A percentile compares a stretch with the other conserved stretches of the same genome.
These are phyloP conservation scores for Fraxinus nigra DNA, from an alignment of 305 asterid genomes.

Conservation along the genomic window DNA sequence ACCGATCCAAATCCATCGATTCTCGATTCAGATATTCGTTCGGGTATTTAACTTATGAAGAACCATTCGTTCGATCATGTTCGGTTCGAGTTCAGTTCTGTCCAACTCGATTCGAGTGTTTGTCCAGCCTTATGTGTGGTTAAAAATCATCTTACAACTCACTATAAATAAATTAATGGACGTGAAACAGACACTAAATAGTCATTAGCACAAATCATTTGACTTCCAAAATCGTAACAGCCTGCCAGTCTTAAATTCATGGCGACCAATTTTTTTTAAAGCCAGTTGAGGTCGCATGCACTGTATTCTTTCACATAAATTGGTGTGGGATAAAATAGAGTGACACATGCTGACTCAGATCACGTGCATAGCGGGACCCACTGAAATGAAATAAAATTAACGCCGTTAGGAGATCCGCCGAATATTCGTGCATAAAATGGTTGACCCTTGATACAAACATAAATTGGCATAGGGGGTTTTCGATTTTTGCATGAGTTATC, in stretches of 20 bases:
- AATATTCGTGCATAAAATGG: not conserved
- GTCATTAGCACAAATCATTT: not conserved
- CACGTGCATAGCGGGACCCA: not conserved
- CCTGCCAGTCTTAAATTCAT: not conserved
- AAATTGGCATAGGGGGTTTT: not conserved
- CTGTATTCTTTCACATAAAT: not conserved
- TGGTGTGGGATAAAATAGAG: not conserved
- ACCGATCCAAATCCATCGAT: too few relatives aligned
- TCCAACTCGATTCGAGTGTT: too few relatives aligned
- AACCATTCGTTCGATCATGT: too few relatives aligned
- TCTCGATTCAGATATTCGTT: too few relatives aligned
- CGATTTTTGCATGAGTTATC: not conserved
- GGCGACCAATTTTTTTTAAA: not conserved
- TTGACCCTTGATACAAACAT: not conserved
- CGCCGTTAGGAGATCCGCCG: not conserved
- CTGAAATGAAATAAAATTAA: not conserved
- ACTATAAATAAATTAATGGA: not conserved
- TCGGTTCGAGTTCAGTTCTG: too few relatives aligned
- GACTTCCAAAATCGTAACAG: not conserved
- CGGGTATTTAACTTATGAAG: too few relatives aligned
- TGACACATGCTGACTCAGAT: constrained; percentile 5
- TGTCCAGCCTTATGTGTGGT: too few relatives aligned
- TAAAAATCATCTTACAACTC: too few relatives aligned
- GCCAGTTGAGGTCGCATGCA: not conserved
- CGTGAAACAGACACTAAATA: not conserved